These are phyloP conservation scores for Pelargonium myrrhifolium DNA, from an alignment of 441 rosid genomes.

Conservation along the genomic window DNA sequence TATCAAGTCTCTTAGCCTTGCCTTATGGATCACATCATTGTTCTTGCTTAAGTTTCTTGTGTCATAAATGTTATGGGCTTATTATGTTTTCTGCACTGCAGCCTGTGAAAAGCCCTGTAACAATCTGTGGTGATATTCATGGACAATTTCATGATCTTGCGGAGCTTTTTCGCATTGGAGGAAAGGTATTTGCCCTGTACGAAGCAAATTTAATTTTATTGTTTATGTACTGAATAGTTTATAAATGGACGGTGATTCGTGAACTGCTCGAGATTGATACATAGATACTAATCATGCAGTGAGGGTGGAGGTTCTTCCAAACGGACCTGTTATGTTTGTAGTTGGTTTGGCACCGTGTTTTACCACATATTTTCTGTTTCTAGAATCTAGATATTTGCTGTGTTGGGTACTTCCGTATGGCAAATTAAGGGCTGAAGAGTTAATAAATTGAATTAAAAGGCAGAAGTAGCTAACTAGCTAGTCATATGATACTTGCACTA, in stretches of 20 bases:
- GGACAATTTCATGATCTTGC: slow-evolving; percentile 97
- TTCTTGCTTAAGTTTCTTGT: background rate
- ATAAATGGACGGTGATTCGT: background rate
- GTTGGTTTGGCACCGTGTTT: too few relatives aligned
- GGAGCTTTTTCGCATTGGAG: slow-evolving; percentile 90
- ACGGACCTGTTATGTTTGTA: too few relatives aligned
- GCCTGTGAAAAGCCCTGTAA: slow-evolving; percentile 93
- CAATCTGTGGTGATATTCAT: slow-evolving; percentile 88
- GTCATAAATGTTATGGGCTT: background rate
- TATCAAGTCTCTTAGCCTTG: background rate
- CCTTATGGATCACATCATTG: background rate
- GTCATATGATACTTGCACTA: too few relatives aligned
- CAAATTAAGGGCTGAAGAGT: too few relatives aligned
- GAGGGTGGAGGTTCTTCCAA: too few relatives aligned
- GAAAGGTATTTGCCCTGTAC: slow-evolving; percentile 46
- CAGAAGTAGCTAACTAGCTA: too few relatives aligned
- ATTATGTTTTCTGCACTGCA: slow-evolving; percentile 26
- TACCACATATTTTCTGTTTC: too few relatives aligned
- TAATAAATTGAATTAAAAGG: too few relatives aligned
- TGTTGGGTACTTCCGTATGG: too few relatives aligned
- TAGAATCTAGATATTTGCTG: too few relatives aligned
- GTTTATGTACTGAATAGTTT: too few relatives aligned
- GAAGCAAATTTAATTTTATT: background rate
- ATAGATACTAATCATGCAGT: too few relatives aligned
- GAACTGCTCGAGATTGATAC: background rate